phyloP scores from a whole-genome alignment of 495 filamentous ascomycete genomes.

The Peziza echinospora region DNA sequence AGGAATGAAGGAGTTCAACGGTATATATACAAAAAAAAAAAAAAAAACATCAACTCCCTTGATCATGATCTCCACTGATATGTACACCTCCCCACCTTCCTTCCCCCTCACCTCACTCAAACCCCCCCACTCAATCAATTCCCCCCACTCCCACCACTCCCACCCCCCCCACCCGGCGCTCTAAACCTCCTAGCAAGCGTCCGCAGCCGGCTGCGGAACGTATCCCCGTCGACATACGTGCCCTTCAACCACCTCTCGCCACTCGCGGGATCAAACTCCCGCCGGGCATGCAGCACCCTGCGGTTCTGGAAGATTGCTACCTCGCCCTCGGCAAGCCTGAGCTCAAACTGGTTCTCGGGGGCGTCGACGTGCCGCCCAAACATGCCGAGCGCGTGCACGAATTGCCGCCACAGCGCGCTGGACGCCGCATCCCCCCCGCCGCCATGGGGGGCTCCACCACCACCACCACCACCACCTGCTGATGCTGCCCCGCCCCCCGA shows the following conservation, averaged over 20 bases:
- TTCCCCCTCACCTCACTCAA: too few relatives aligned
- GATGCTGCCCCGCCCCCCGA: not conserved
- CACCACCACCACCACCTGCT: constrained; percentile 19
- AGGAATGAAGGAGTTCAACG: too few relatives aligned
- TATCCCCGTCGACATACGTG: constrained; percentile 57
- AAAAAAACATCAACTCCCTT: too few relatives aligned
- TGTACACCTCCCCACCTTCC: too few relatives aligned
- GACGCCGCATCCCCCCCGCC: not conserved
- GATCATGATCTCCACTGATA: too few relatives aligned
- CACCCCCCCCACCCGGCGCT: not conserved
- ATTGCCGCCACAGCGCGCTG: constrained; percentile 2
- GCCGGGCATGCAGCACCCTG: constrained; percentile 54
- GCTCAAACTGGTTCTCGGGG: constrained; percentile 34
- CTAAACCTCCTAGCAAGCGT: constrained; percentile 20
- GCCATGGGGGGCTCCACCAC: not conserved
- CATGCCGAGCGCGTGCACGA: constrained; percentile 20
- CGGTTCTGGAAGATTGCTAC: constrained; percentile 76
- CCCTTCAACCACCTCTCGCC: constrained; percentile 66
- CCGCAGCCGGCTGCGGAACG: constrained; percentile 31
- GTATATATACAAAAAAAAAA: too few relatives aligned
- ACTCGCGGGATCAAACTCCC: constrained; percentile 38
- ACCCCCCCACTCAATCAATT: not conserved
- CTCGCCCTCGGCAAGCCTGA: constrained; percentile 53
- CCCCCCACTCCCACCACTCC: too few relatives aligned
- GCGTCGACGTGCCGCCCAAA: constrained; percentile 30